Base-by-base conservation (phyloP, 129 eudicot species). In the Tagetes patula region DNA sequence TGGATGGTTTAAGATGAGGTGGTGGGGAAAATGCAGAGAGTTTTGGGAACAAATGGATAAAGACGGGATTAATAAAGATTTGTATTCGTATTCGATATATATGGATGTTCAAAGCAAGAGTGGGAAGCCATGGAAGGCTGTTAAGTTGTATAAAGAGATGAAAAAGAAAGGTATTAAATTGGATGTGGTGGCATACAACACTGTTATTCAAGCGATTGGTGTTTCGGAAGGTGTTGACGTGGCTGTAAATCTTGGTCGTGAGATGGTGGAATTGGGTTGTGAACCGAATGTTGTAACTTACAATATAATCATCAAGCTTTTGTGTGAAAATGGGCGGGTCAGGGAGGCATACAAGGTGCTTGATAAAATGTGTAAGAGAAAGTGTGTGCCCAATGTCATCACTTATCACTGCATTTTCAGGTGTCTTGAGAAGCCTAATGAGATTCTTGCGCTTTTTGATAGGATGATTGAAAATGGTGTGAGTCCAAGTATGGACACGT, bases 41-140 rank as follows among this genome's bases (percentile, higher is more conserved):
- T 94, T 87, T 81, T 94, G 98, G 98, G 97, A 88, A 65, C 87
- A 84, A 71, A 90, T 94, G 97, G 98, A 94, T 86, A 81, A 70
- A 71, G 88, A 76, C 73, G 91, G 96, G 73, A 82, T 90, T 27
- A 1, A 5, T 64, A 94, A 94, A 75, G 91, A 90, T 81, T 81
- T 94, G 81, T 80, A 81, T 84, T 87, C 98, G 6, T 94, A 94
- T 78, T 88, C 98, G 10, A 86, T 94, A 45, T 94, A 86, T 59
- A 94, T 94, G 97, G 98, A 94, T 64, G 82, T 94, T 12, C 87
- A 84, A 63, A 82, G 89, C 79, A 90, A 94, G 81, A 75, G 96
- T 69, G 88, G 89, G 81, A 94, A 90, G 83, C 93, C 97, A 6
- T 90, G 96, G 97, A 94, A 86, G 79, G 97, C 98, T 13, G 93